Base-by-base conservation (phyloP, 1,139 yeast species). In the Lizanozyma gosingica region DNA sequence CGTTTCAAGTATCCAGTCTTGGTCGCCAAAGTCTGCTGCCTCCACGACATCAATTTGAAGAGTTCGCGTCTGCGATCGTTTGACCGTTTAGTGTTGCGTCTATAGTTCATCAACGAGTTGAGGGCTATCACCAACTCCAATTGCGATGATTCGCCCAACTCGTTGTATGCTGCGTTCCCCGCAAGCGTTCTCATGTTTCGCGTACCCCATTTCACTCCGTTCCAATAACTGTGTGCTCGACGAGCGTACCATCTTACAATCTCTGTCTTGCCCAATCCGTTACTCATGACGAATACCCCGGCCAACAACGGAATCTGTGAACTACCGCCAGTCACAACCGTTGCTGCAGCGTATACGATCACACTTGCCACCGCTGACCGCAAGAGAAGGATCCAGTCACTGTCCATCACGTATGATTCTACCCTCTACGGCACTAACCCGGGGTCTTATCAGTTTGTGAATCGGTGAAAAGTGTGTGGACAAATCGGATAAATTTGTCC, bases 1-100 rank as follows among this genome's bases (percentile, higher is more conserved):
- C 81, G 80, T 17, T 67, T 60, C 18, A 69, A 52, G 57, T 83
- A 84, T 0, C 83, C 83, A 2, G 71, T 67, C 15, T 72, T 65
- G 17, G 68, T 68, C 35, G 79, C 75, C 33, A 76, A 49, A 29
- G 65, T 60, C 48, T 77, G 82, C 49, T 80, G 85, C 42, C 74
- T 62, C 67, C 75, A 68, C 3, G 74, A 58, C 73, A 79, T 65
- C 51, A 67, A 52, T 42, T 68, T 68, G 55, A 70, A 76, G 36
- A 76, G 50, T 35, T 57, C 59, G 17, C 72, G 60, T 39, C 77
- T 65, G 39, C 74, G 58, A 36, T 70, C 73, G 41, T 75, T 75
- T 60, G 69, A 57, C 14, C 56, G 57, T 36, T 62, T 60, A 3
- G 75, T 63, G 38, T 66, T 61, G 1, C 47, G 40, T 3, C 65